phyloP scores from a whole-genome alignment of 257 asterid species.

The Mentha longifolia region DNA sequence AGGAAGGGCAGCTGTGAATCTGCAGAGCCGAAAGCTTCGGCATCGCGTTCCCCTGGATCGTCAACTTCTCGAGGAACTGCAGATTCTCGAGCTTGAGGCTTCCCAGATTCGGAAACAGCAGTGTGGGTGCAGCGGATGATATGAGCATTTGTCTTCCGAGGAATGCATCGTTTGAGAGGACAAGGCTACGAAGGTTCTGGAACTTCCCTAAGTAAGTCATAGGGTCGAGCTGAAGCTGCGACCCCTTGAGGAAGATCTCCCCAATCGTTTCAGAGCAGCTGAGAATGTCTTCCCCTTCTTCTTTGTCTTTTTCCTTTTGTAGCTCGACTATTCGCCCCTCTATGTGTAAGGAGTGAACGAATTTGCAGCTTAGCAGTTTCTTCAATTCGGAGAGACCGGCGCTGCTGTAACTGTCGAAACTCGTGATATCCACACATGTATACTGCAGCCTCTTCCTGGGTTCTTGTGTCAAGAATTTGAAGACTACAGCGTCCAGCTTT shows the following conservation, averaged over 20 bases:
- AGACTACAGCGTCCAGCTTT: not conserved
- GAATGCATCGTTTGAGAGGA: slow-evolving; percentile 32
- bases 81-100: slow-evolving; percentile 32
- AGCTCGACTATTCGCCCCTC: slow-evolving; percentile 30
- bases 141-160: slow-evolving; percentile 8
- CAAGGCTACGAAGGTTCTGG: slow-evolving; percentile 26
- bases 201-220: slow-evolving; percentile 29
- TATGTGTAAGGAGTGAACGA: slow-evolving; percentile 17
- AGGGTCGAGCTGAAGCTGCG: slow-evolving; percentile 31
- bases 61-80: slow-evolving; percentile 23
- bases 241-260: slow-evolving; percentile 24
- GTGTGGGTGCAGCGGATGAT: not conserved
- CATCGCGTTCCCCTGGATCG: slow-evolving; percentile 29
- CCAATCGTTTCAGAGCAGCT: not conserved
- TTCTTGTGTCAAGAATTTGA: not conserved
- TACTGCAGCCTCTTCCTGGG: not conserved
- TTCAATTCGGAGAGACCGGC: not conserved
- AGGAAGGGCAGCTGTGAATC: slow-evolving; percentile 15
- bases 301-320: not conserved
- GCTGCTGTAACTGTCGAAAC: slow-evolving; percentile 28
- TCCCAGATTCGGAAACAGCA: slow-evolving; percentile 32
- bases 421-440: slow-evolving; percentile 11
- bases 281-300: too few species aligned
- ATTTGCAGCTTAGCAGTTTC: slow-evolving; percentile 3
- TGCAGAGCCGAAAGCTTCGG: slow-evolving; percentile 31